Percentiles rank a stretch among this genome's conserved stretches.
phyloP scores from a whole-genome alignment of 768 basidiomycete genomes.

The Leccinum uliginosum region DNA sequence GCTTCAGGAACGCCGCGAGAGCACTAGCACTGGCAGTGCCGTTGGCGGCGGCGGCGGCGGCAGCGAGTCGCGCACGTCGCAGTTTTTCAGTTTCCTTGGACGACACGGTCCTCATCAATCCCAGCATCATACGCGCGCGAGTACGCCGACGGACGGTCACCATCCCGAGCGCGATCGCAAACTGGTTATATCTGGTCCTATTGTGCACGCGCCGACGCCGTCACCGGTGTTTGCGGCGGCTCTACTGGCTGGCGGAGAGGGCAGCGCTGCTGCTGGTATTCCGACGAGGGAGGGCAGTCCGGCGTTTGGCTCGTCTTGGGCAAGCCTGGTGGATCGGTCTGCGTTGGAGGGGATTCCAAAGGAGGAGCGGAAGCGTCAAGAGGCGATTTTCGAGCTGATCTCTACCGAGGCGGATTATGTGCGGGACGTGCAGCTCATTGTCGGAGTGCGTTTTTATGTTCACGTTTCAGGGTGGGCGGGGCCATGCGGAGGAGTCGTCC shows the following conservation, averaged over 20 bases:
- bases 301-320: constrained; percentile 79
- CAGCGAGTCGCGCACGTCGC: constrained; percentile 37
- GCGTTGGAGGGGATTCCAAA: constrained; percentile 77
- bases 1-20: constrained; percentile 22
- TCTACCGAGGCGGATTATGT: constrained; percentile 88
- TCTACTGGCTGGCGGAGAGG: not conserved
- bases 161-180: constrained; percentile 39
- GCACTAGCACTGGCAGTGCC: not conserved
- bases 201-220: constrained; percentile 35
- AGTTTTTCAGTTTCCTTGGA: constrained; percentile 61
- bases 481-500: not conserved
- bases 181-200: constrained; percentile 67
- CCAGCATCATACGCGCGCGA: constrained; percentile 23
- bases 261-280: not conserved
- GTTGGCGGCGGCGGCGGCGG: constrained; percentile 7
- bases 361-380: constrained; percentile 82
- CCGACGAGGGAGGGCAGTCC: constrained; percentile 48
- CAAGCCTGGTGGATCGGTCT: constrained; percentile 81
- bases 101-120: constrained; percentile 27
- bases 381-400: constrained; percentile 95
- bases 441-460: constrained; percentile 57
- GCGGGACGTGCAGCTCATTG: constrained; percentile 84
- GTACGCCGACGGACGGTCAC: constrained; percentile 42
- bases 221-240: not conserved
- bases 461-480: no score